phyloP scores from a whole-genome alignment of 148 eudicot genomes.

The Cornus controversa region DNA sequence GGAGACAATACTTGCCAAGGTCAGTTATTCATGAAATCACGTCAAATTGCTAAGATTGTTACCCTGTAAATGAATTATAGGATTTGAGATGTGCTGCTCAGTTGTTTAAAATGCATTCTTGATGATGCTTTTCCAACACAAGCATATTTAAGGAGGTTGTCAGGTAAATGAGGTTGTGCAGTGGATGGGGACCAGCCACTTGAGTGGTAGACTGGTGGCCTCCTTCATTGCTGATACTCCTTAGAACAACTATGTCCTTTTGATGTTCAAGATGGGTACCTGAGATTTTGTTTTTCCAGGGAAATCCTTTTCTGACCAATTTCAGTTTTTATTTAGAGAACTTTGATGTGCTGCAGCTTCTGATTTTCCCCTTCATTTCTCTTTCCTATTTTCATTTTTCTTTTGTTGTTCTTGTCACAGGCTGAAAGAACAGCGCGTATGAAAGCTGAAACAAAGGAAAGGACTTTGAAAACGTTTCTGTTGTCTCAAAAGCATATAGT shows the following conservation, averaged over 20 bases:
- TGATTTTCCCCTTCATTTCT: neutral
- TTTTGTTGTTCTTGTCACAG: conserved; percentile 32
- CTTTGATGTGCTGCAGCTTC: neutral
- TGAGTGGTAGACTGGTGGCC: neutral
- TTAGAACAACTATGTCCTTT: neutral
- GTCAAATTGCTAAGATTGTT: neutral
- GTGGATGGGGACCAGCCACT: no score
- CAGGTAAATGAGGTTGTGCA: no score
- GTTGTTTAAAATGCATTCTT: neutral
- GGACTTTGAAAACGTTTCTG: conserved; percentile 73
- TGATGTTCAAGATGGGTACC: neutral
- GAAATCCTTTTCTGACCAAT: neutral
- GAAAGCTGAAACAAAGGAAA: conserved; percentile 80
- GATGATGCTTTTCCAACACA: neutral
- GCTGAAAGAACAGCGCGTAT: conserved; percentile 70
- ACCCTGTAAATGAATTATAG: neutral
- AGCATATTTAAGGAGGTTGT: neutral
- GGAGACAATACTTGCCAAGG: conserved; percentile 79
- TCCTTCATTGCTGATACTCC: neutral
- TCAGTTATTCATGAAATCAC: conserved; percentile 25
- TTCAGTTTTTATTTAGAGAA: neutral
- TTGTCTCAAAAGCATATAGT: conserved; percentile 93
- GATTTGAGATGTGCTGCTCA: neutral
- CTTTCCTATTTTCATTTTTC: conserved; percentile 3
- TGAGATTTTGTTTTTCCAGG: neutral